Percentiles rank a stretch among this genome's conserved stretches.
These are phyloP conservation scores for Fistulifera pelliculosa DNA, from an alignment of 108 stramenopile genomes.

Conservation along the genomic window DNA sequence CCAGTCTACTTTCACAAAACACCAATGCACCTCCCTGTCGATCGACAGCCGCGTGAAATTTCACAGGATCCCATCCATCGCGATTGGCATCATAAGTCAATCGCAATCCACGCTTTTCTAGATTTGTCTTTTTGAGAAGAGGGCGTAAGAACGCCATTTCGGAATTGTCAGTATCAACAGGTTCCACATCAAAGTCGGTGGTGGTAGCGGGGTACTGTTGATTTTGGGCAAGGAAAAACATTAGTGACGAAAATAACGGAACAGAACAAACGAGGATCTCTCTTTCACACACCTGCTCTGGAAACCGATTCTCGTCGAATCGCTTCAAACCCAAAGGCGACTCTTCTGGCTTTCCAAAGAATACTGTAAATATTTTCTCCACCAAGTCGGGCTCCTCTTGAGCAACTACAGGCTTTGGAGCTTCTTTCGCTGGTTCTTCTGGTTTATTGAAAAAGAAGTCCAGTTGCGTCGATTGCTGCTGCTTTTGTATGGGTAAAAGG, in stretches of 20 bases:
- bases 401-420: no score
- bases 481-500: no score
- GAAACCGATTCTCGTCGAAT: slow-evolving; percentile 19
- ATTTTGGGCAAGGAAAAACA: no score
- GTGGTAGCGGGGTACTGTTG: slow-evolving; percentile 72
- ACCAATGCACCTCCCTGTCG: slow-evolving; percentile 59
- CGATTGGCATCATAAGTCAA: slow-evolving; percentile 70
- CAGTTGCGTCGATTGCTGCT: no score
- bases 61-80: slow-evolving; percentile 65
- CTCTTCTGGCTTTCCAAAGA: slow-evolving; percentile 76
- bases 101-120: slow-evolving; percentile 53
- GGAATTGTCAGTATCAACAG: slow-evolving; percentile 45
- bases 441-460: not conserved
- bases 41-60: slow-evolving; percentile 71
- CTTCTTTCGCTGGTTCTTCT: slow-evolving; percentile 4
- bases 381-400: slow-evolving; percentile 20
- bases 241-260: slow-evolving; percentile 6
- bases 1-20: slow-evolving; percentile 36
- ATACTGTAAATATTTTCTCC: slow-evolving; percentile 78
- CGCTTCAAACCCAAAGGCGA: slow-evolving; percentile 50
- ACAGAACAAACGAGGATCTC: not conserved
- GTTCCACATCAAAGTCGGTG: slow-evolving; percentile 56
- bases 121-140: slow-evolving; percentile 76
- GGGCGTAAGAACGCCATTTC: slow-evolving; percentile 66
- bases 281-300: slow-evolving; percentile 1